phyloP scores from a whole-genome alignment of 352 stramenopile genomes.

The Elongisporangium undulatum region DNA sequence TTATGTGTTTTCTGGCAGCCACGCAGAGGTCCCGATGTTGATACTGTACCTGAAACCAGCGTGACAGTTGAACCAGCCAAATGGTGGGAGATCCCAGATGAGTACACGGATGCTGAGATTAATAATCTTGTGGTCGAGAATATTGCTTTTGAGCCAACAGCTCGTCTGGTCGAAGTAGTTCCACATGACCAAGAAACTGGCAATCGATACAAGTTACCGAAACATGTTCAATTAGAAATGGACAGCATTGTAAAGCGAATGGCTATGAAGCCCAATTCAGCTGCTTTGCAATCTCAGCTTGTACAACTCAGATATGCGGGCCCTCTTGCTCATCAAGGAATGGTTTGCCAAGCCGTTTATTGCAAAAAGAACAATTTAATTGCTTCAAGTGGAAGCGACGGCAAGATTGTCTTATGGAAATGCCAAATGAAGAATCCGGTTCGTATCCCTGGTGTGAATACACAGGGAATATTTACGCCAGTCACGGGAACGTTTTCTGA shows the following conservation, averaged over 20 bases:
- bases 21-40: conserved; percentile 25
- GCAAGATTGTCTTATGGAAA: conserved; percentile 47
- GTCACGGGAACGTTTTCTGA: conserved; percentile 41
- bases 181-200: conserved; percentile 61
- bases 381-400: conserved; percentile 43
- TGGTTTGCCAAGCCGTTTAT: conserved; percentile 39
- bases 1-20: conserved; percentile 69
- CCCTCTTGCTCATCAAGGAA: conserved; percentile 39
- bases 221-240: conserved; percentile 50
- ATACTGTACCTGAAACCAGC: conserved; percentile 22
- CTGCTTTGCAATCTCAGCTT: conserved; percentile 27
- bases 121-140: conserved; percentile 59
- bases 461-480: conserved; percentile 50
- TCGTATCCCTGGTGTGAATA: conserved; percentile 53
- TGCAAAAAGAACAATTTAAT: conserved; percentile 55
- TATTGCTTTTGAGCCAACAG: conserved; percentile 51
- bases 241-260: conserved; percentile 46
- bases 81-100: conserved; percentile 74
- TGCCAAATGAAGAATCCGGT: conserved; percentile 45
- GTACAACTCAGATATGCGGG: conserved; percentile 50
- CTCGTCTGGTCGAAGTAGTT: conserved; percentile 52
- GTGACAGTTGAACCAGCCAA: conserved; percentile 44
- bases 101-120: conserved; percentile 57
- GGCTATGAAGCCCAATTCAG: conserved; percentile 42
- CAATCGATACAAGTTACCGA: conserved; percentile 59